phyloP scores from a whole-genome alignment of 257 asterid genomes.

The Galeopsis tetrahit region DNA sequence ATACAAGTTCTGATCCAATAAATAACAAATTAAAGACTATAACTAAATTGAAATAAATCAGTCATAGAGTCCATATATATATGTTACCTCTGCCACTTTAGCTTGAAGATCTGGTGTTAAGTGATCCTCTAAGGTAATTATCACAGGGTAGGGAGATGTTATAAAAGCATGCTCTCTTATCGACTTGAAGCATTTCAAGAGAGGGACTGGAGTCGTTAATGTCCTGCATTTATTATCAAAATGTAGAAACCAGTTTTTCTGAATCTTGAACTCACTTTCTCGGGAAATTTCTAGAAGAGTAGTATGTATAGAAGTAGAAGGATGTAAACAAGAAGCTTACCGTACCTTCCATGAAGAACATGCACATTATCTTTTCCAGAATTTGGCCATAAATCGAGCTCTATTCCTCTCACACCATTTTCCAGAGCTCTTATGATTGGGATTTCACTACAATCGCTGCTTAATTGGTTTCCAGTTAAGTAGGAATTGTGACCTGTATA shows the following conservation, averaged over 20 bases:
- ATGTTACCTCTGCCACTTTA: constrained; percentile 80
- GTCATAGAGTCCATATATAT: background rate
- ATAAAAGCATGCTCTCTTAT: constrained; percentile 81
- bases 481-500: constrained; percentile 96
- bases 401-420: constrained; percentile 93
- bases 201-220: constrained; percentile 80
- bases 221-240: constrained; percentile 58
- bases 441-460: constrained; percentile 90
- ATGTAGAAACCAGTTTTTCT: background rate
- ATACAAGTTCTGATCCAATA: constrained; percentile 8
- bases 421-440: constrained; percentile 77
- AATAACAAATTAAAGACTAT: constrained; percentile 10
- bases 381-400: constrained; percentile 93
- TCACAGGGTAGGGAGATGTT: constrained; percentile 79
- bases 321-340: constrained; percentile 34
- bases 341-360: constrained; percentile 97
- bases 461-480: constrained; percentile 88
- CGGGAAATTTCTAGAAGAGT: background rate
- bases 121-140: constrained; percentile 85
- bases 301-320: background rate
- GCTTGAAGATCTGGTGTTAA: constrained; percentile 83
- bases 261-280: background rate
- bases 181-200: constrained; percentile 72
- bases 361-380: constrained; percentile 72
- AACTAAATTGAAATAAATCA: background rate